phyloP scores from a whole-genome alignment of 2,329 filamentous ascomycete species.

The Aspergillus sp. region DNA sequence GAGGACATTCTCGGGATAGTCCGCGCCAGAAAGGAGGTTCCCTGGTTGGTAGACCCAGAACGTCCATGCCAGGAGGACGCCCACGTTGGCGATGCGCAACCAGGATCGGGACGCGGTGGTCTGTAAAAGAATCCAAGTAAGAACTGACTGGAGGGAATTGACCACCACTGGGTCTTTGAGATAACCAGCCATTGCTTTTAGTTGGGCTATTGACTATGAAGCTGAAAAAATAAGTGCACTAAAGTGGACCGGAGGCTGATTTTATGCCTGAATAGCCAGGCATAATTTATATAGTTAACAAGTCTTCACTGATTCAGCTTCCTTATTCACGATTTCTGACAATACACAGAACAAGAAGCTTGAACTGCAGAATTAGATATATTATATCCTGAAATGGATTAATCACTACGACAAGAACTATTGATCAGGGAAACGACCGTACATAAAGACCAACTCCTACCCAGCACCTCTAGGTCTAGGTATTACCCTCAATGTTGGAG shows the following conservation, averaged over 20 bases:
- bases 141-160: neutral
- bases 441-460: neutral
- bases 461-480: neutral
- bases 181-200: too few species aligned
- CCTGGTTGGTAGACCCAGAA: neutral
- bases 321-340: too few species aligned
- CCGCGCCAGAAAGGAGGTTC: conserved; percentile 2
- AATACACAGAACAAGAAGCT: too few species aligned
- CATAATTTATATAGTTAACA: too few species aligned
- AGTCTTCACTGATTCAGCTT: neutral
- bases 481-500: too few species aligned
- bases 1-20: neutral
- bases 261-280: too few species aligned
- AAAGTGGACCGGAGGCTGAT: too few species aligned
- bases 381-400: too few species aligned
- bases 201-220: neutral
- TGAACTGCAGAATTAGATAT: too few species aligned
- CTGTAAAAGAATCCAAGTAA: neutral
- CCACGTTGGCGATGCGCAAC: neutral
- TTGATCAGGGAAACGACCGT: neutral
- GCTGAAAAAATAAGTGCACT: neutral
- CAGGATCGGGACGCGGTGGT: neutral
- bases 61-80: neutral
- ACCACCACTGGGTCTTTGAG: neutral
- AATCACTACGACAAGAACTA: too few species aligned